Conservation (phyloP, 2,329 filamentous ascomycete genomes). For the Talaromyces sp. region DNA sequence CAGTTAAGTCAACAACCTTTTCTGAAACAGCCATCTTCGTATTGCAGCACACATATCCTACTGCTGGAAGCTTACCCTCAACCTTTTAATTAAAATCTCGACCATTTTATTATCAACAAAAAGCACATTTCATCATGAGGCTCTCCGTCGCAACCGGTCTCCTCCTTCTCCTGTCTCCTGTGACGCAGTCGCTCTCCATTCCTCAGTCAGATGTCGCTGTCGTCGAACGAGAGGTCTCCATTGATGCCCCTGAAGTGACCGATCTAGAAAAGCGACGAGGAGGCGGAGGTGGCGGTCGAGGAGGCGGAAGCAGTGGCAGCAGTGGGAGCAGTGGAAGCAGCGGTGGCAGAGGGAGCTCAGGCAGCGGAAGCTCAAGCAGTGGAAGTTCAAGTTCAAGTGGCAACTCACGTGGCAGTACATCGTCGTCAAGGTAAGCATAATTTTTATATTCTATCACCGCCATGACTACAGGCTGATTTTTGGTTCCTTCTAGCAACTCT, state of each 20-base stretch:
- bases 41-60: not conserved
- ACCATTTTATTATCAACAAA: not conserved
- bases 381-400: conserved; percentile 11
- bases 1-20: not conserved
- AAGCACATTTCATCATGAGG: conserved; percentile 26
- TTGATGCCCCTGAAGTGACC: conserved; percentile 10
- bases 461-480: not conserved
- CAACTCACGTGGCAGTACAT: conserved; percentile 2
- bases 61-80: not conserved
- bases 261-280: conserved; percentile 46
- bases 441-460: not conserved
- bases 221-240: conserved; percentile 11
- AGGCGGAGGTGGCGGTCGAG: conserved; percentile 39
- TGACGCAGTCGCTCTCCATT: conserved; percentile 23
- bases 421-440: conserved; percentile 7
- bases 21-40: not conserved
- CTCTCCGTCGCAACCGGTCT: conserved; percentile 20
- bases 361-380: not conserved
- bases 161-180: conserved; percentile 23
- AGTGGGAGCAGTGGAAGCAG: conserved; percentile 19
- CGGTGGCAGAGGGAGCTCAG: conserved; percentile 15
- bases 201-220: conserved; percentile 17
- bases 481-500: not conserved
- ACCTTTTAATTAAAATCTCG: not conserved
- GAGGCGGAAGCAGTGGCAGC: conserved; percentile 20